Percentiles rank a stretch among this genome's conserved stretches.
Evolutionary conservation across 768 basidiomycete species (phyloP).

Genomic region (Lactarius evosmus): DNA sequence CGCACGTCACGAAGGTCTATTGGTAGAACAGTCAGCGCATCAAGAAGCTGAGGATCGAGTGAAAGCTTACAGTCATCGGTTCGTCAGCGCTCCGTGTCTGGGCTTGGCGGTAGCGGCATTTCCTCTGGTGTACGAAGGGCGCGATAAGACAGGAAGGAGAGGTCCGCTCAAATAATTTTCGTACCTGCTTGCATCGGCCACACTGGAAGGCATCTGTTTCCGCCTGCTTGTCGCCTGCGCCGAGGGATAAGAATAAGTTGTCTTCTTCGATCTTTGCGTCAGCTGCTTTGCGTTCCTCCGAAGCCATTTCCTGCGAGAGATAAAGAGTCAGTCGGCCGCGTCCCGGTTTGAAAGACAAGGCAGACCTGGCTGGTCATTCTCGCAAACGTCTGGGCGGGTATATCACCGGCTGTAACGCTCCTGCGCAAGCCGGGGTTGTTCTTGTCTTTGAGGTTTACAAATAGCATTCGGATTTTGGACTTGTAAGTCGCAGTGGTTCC

Average conservation of each 20-base stretch:
- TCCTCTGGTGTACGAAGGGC: slow-evolving; percentile 47
- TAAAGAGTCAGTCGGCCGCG: neutral
- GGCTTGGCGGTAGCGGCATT: slow-evolving; percentile 91
- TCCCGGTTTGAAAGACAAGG: slow-evolving; percentile 31
- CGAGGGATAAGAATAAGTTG: slow-evolving; percentile 88
- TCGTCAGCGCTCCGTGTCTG: slow-evolving; percentile 98
- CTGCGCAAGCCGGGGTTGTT: slow-evolving; percentile 84
- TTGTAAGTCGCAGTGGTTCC: slow-evolving; percentile 54
- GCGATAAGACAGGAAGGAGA: neutral
- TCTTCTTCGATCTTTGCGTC: slow-evolving; percentile 79
- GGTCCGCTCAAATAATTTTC: slow-evolving; percentile 20
- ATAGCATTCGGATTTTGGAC: slow-evolving; percentile 80
- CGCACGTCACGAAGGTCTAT: slow-evolving; percentile 86
- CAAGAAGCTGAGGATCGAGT: slow-evolving; percentile 11
- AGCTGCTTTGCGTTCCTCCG: slow-evolving; percentile 82
- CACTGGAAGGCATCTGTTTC: slow-evolving; percentile 99
- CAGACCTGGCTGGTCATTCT: slow-evolving; percentile 79
- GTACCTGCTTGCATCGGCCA: slow-evolving; percentile 83
- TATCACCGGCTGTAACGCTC: slow-evolving; percentile 79
- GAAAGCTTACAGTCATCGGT: slow-evolving; percentile 83
- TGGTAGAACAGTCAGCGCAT: slow-evolving; percentile 6
- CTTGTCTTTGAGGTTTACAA: slow-evolving; percentile 94
- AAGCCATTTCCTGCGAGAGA: slow-evolving; percentile 82
- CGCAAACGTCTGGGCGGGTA: slow-evolving; percentile 65
- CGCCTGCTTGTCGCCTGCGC: slow-evolving; percentile 84